Conservation (phyloP, 805 yeast genomes). For the Yamadazyma tumulicola region DNA sequence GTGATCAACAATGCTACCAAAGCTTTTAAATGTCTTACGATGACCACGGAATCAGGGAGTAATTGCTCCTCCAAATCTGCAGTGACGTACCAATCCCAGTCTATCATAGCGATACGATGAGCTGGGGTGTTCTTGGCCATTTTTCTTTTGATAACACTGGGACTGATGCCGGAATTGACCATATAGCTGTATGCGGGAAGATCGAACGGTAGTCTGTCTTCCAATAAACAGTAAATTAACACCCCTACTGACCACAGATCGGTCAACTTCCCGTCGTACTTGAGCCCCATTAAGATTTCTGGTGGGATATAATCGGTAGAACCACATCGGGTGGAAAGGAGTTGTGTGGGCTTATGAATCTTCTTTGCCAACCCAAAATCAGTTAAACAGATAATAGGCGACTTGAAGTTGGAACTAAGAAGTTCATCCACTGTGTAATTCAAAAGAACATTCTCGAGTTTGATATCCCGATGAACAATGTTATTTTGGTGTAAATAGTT, state of each 20-base stretch:
- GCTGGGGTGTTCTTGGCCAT: slow-evolving; percentile 55
- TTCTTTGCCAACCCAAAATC: slow-evolving; percentile 88
- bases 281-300: slow-evolving; percentile 83
- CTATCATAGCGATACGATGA: slow-evolving; percentile 87
- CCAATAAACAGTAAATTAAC: slow-evolving; percentile 77
- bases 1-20: slow-evolving; percentile 34
- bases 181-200: slow-evolving; percentile 55
- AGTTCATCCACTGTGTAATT: slow-evolving; percentile 29
- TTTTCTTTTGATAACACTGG: slow-evolving; percentile 42
- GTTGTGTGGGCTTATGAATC: slow-evolving; percentile 56
- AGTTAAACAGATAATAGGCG: slow-evolving; percentile 51
- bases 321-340: slow-evolving; percentile 87
- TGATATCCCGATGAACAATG: slow-evolving; percentile 88
- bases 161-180: slow-evolving; percentile 32
- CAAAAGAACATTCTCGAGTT: slow-evolving; percentile 77
- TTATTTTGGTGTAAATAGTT: slow-evolving; percentile 62
- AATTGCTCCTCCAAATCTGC: slow-evolving; percentile 11
- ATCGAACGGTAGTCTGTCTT: slow-evolving; percentile 89
- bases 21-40: slow-evolving; percentile 20
- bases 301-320: slow-evolving; percentile 97
- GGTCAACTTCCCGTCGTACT: slow-evolving; percentile 86
- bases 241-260: slow-evolving; percentile 98
- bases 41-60: slow-evolving; percentile 7
- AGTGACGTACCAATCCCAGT: slow-evolving; percentile 79
- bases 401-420: slow-evolving; percentile 16